These are phyloP conservation scores for Saccharomyces hybrid DNA, from an alignment of 1,139 yeast genomes.

Conservation along the genomic window DNA sequence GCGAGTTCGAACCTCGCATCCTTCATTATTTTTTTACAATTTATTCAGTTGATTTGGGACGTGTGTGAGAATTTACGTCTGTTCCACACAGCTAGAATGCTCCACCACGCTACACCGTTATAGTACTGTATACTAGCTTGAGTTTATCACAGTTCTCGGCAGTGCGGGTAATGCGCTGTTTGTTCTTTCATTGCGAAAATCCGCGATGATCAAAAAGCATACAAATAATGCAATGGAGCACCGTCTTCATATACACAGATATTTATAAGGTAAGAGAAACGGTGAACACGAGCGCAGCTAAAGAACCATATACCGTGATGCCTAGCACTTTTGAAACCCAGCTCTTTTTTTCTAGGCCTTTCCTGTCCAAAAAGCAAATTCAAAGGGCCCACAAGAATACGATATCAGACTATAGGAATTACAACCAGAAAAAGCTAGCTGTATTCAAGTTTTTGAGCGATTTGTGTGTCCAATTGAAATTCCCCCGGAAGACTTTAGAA, in stretches of 20 bases:
- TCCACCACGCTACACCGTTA: too few species aligned
- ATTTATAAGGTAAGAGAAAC: too few species aligned
- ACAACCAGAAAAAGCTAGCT: slow-evolving; percentile 46
- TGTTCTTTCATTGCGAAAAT: neutral
- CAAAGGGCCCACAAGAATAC: slow-evolving; percentile 45
- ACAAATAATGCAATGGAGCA: neutral
- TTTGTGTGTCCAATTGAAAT: slow-evolving; percentile 46
- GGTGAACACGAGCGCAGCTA: neutral
- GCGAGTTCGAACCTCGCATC: slow-evolving; percentile 78
- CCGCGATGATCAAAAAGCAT: neutral
- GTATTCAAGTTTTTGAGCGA: slow-evolving; percentile 50
- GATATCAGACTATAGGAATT: slow-evolving; percentile 43
- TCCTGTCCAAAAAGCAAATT: slow-evolving; percentile 50
- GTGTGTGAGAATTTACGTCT: too few species aligned
- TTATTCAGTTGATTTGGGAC: neutral
- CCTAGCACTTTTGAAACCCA: slow-evolving; percentile 19
- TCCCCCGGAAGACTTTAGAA: slow-evolving; percentile 61
- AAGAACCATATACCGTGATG: neutral
- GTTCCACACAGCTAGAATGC: neutral
- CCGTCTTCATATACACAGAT: neutral
- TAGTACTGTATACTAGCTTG: too few species aligned
- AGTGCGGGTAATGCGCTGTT: neutral
- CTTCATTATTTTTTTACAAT: slow-evolving; percentile 36
- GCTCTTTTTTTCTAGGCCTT: slow-evolving; percentile 51
- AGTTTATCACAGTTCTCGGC: neutral